phyloP scores from a whole-genome alignment of 495 filamentous ascomycete genomes.

The Neurospora sublineolata region DNA sequence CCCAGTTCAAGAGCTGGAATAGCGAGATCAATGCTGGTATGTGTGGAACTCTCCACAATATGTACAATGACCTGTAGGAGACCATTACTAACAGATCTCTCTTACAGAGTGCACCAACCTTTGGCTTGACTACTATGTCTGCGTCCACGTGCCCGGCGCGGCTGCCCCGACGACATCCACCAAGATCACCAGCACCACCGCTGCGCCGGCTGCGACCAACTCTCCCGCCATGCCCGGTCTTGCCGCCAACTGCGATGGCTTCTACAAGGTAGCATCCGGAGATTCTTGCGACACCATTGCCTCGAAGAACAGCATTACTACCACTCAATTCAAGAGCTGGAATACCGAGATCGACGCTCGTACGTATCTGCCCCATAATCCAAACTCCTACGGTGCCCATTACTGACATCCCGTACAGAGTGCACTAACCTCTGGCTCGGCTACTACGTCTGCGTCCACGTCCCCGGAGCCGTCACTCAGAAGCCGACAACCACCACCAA shows the following conservation, averaged over 20 bases:
- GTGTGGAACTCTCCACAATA: slow-evolving; percentile 4
- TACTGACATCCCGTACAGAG: not conserved
- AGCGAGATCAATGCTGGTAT: slow-evolving; percentile 27
- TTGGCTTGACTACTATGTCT: slow-evolving; percentile 8
- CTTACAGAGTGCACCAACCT: slow-evolving; percentile 3
- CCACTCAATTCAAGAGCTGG: slow-evolving; percentile 20
- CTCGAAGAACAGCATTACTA: slow-evolving; percentile 13
- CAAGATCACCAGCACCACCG: not conserved
- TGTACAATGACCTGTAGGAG: slow-evolving; percentile 10
- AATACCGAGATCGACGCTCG: slow-evolving; percentile 29
- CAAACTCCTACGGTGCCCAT: slow-evolving; percentile 13
- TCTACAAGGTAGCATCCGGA: slow-evolving; percentile 27
- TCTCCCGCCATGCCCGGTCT: slow-evolving; percentile 25
- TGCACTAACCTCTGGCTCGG: slow-evolving; percentile 8
- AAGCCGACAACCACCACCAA: not conserved
- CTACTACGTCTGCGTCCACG: slow-evolving; percentile 11
- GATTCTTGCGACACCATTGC: slow-evolving; percentile 34
- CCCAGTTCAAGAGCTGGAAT: slow-evolving; percentile 26
- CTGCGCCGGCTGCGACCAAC: not conserved
- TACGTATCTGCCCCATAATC: slow-evolving; percentile 23
- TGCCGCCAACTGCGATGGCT: slow-evolving; percentile 28
- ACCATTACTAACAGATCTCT: slow-evolving; percentile 16
- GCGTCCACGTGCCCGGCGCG: slow-evolving; percentile 23
- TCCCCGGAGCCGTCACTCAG: not conserved
- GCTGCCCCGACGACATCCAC: not conserved